Evolutionary conservation across 768 basidiomycete genomes (phyloP).

Genomic region (Termitomyces sp.): DNA sequence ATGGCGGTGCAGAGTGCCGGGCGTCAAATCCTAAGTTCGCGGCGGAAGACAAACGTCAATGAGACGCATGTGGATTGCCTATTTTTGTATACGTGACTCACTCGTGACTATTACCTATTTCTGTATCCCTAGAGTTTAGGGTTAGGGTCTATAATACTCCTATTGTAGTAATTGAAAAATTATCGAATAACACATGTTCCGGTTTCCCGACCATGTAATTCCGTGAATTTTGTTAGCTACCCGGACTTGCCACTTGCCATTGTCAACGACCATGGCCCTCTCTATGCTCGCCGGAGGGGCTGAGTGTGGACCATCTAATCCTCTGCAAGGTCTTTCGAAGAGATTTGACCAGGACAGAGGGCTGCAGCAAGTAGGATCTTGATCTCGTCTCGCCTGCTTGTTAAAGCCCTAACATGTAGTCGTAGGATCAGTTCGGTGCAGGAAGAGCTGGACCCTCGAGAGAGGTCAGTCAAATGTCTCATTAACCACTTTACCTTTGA

Average conservation of each 20-base stretch:
- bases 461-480: constrained; percentile 40
- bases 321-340: constrained; percentile 76
- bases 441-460: constrained; percentile 59
- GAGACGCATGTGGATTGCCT: not conserved
- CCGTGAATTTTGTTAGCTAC: constrained; percentile 7
- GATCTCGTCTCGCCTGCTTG: constrained; percentile 7
- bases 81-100: constrained; percentile 1
- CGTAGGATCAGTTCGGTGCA: constrained; percentile 68
- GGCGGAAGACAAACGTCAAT: constrained; percentile 20
- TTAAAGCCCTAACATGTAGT: constrained; percentile 4
- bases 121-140: constrained; percentile 12
- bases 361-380: constrained; percentile 58
- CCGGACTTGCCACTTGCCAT: not conserved
- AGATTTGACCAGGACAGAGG: constrained; percentile 78
- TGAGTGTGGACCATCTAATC: constrained; percentile 85
- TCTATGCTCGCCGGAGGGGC: constrained; percentile 74
- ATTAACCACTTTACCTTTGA: not conserved
- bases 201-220: not conserved
- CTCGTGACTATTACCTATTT: constrained; percentile 5
- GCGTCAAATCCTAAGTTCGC: constrained; percentile 37
- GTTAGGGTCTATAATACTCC: constrained; percentile 18
- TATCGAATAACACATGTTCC: constrained; percentile 18
- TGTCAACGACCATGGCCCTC: constrained; percentile 56
- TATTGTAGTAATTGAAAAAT: constrained; percentile 18
- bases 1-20: constrained; percentile 79